phyloP scores from a whole-genome alignment of 2,329 filamentous ascomycete genomes.

The Fusarium begoniae region DNA sequence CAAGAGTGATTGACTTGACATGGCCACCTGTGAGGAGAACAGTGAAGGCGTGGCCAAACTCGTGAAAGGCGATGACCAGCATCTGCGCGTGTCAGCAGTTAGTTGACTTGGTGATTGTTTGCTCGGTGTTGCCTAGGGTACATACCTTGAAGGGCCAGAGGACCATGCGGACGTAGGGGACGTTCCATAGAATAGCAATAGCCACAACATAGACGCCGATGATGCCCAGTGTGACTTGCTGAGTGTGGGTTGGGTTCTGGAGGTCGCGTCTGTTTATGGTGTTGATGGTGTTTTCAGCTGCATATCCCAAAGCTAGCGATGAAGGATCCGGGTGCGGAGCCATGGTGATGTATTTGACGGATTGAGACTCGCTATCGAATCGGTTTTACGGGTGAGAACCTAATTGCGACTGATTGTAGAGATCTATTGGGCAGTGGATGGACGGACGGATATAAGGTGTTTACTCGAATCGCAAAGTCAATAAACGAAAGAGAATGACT shows the following conservation, averaged over 20 bases:
- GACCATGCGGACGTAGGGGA: constrained; percentile 78
- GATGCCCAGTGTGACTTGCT: constrained; percentile 75
- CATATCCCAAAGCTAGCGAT: constrained; percentile 13
- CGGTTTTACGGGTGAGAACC: not conserved
- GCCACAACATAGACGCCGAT: constrained; percentile 76
- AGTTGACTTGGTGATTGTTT: not conserved
- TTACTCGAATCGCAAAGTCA: constrained; percentile 9
- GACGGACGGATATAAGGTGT: not conserved
- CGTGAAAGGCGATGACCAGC: constrained; percentile 85
- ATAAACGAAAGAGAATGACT: not conserved
- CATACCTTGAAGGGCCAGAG: constrained; percentile 83
- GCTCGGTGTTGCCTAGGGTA: not conserved
- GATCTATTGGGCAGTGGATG: not conserved
- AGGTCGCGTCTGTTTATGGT: constrained; percentile 62
- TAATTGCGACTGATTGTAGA: not conserved
- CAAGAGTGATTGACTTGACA: constrained; percentile 78
- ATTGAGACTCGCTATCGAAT: not conserved
- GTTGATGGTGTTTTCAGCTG: constrained; percentile 17
- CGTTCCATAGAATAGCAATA: constrained; percentile 82
- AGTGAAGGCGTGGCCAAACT: constrained; percentile 79
- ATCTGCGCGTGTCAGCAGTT: constrained; percentile 59
- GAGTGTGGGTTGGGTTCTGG: constrained; percentile 69
- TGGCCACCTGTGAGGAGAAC: constrained; percentile 76
- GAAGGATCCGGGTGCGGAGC: constrained; percentile 32
- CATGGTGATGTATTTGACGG: constrained; percentile 8